These are phyloP conservation scores for Cyclotella choctawhatcheeana DNA, from an alignment of 108 stramenopile genomes.

Conservation along the genomic window DNA sequence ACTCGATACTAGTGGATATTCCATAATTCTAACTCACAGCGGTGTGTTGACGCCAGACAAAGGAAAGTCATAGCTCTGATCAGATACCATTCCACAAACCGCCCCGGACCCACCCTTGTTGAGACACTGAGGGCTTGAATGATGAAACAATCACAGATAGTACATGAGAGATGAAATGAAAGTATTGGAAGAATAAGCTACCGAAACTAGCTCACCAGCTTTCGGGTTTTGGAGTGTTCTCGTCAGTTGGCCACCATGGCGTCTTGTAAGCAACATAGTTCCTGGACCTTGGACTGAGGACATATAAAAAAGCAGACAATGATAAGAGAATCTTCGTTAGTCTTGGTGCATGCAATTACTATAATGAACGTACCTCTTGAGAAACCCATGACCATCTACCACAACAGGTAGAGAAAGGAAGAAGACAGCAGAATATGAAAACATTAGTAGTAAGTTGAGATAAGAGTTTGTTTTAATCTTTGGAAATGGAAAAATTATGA, in stretches of 20 bases:
- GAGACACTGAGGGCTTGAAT: slow-evolving; percentile 17
- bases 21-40: slow-evolving; percentile 9
- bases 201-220: slow-evolving; percentile 9
- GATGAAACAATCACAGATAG: background rate
- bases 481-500: background rate
- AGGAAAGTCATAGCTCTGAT: slow-evolving; percentile 49
- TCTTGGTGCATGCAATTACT: too few species aligned
- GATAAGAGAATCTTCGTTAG: too few species aligned
- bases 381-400: slow-evolving; percentile 21
- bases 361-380: slow-evolving; percentile 28
- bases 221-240: slow-evolving; percentile 22
- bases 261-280: slow-evolving; percentile 40
- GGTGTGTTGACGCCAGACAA: slow-evolving; percentile 29
- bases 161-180: background rate
- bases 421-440: background rate
- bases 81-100: slow-evolving; percentile 19
- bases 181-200: background rate
- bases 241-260: slow-evolving; percentile 30
- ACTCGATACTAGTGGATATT: background rate
- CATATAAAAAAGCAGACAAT: background rate
- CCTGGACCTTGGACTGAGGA: slow-evolving; percentile 26
- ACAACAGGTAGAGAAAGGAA: background rate
- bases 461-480: background rate
- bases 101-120: slow-evolving; percentile 34
- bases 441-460: too few species aligned